Conservation (phyloP, 805 yeast genomes). For the Kuraishia ogatae region DNA sequence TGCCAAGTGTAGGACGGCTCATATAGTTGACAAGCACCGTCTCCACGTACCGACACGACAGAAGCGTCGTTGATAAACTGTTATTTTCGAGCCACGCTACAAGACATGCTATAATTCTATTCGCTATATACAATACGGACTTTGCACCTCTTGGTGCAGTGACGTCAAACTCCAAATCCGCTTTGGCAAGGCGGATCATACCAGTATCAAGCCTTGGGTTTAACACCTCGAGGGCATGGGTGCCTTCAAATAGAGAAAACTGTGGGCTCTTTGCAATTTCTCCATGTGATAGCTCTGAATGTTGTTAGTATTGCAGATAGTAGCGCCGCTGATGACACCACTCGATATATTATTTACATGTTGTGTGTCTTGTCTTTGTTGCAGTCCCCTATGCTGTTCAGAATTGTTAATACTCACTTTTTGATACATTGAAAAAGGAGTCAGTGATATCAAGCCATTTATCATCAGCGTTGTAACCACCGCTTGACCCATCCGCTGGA, state of each 20-base stretch:
- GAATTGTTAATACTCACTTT: not conserved
- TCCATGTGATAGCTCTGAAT: constrained; percentile 33
- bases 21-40: constrained; percentile 27
- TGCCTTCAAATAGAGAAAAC: constrained; percentile 72
- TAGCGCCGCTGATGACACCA: no score
- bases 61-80: constrained; percentile 66
- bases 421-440: constrained; percentile 1
- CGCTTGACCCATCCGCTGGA: not conserved
- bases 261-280: constrained; percentile 48
- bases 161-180: constrained; percentile 40
- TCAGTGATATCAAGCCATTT: constrained; percentile 1
- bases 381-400: no score
- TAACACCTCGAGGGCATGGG: constrained; percentile 76
- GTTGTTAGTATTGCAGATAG: no score
- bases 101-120: constrained; percentile 42
- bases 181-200: constrained; percentile 35
- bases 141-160: constrained; percentile 23
- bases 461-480: not conserved
- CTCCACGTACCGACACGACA: constrained; percentile 70
- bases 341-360: no score
- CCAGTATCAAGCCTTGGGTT: constrained; percentile 76
- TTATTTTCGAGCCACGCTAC: constrained; percentile 73
- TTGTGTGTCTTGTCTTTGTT: no score
- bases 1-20: not conserved
- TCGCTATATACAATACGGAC: constrained; percentile 37